Conservation (phyloP, 495 filamentous ascomycete species). For the Aspergillus bridgeri region DNA sequence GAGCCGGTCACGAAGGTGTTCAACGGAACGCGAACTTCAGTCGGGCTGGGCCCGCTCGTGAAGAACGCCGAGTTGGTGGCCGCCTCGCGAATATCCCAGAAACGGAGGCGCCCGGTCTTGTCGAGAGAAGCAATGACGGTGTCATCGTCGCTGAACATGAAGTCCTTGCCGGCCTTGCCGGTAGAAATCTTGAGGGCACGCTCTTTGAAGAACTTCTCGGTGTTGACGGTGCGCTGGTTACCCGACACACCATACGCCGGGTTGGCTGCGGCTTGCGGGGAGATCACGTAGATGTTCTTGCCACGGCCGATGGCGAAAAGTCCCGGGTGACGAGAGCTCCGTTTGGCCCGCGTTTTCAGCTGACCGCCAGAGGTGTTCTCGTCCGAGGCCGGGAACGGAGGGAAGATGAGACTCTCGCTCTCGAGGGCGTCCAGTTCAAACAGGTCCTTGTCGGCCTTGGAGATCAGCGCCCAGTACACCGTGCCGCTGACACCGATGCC, state of each 20-base stretch:
- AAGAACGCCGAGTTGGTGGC: conserved; percentile 56
- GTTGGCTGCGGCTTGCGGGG: conserved; percentile 70
- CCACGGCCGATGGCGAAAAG: conserved; percentile 94
- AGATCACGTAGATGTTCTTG: conserved; percentile 91
- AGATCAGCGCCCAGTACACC: conserved; percentile 84
- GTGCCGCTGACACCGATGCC: conserved; percentile 90
- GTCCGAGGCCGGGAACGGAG: conserved; percentile 69
- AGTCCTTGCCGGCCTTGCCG: conserved; percentile 97
- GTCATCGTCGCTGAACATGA: conserved; percentile 95
- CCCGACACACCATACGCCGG: conserved; percentile 67
- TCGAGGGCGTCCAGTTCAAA: conserved; percentile 71
- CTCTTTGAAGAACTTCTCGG: conserved; percentile 79
- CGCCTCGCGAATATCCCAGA: conserved; percentile 91
- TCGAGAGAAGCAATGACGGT: conserved; percentile 91
- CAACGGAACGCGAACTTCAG: conserved; percentile 74
- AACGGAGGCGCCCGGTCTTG: conserved; percentile 89
- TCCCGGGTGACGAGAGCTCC: conserved; percentile 80
- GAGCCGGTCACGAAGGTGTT: conserved; percentile 74
- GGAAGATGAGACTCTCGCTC: conserved; percentile 75
- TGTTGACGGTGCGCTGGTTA: conserved; percentile 71
- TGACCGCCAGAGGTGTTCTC: conserved; percentile 82
- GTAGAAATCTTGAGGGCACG: conserved; percentile 88
- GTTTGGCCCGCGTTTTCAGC: conserved; percentile 90
- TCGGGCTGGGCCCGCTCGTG: conserved; percentile 49
- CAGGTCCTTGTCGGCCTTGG: conserved; percentile 65